Evolutionary conservation across 495 filamentous ascomycete species (phyloP), one percentile per base, ranked within the genome.

Genomic region (Achaetomiella virescens): DNA sequence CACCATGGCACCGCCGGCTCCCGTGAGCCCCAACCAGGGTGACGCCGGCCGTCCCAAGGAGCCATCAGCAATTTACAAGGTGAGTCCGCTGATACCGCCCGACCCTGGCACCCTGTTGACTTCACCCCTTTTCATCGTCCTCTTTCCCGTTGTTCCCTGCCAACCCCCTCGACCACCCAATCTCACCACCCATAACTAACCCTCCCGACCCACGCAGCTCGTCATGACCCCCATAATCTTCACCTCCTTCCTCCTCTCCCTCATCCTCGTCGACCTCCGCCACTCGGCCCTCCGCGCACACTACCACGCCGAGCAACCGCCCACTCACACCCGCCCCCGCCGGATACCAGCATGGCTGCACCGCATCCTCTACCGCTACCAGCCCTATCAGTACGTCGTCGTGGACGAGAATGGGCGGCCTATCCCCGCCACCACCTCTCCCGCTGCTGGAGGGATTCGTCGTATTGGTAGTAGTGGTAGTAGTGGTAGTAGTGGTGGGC

Each of bases 201-300:
- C 24, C 24, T n/a, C n/a, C n/a, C n/a, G n/a, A 17, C 22, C 48
- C 12, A 7, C 11, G n/a, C 46, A 78, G 75, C 8, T 74, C 7
- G 45, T 81, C 48, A 73, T 78, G 60, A 75, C 77, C 3, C 78
- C 78, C 1, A 44, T 80, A 17, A 66, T 74, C 48, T 72, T 82
- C 63, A 50, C 78, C 50, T 69, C 76, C 17, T 82, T 82, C 69
- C 45, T 82, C 58, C 20, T 81, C 50, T 80, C 78, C 14, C 73
- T 82, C 33, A 66, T 67, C 55, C 55, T 80, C 7, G 65, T 82
- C 52, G 77, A 80, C 66, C 58, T 67, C 17, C 67, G 66, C n/a
- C 68, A 79, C 63, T 65, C 68, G 10, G 62, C 62, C 20, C 64
- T 54, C 12, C 71, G 74, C 29, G 61, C 70, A 33, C 72, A 70